Percentiles rank a stretch among this genome's conserved stretches.
Conservation (phyloP, 805 yeast genomes). For the Nakazawaea pomicola region DNA sequence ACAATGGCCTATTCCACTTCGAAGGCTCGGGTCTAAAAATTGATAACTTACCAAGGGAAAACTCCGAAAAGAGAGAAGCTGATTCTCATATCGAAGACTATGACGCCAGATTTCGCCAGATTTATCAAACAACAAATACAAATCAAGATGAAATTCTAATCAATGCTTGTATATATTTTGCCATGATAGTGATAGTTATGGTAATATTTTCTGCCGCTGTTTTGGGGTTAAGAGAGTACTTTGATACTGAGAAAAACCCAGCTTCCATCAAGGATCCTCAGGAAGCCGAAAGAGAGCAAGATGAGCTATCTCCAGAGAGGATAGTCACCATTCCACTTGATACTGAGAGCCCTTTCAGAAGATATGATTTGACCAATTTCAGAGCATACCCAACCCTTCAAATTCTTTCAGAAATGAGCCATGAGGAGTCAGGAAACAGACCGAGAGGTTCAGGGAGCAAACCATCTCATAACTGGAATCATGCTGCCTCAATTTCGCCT, state of each 20-base stretch:
- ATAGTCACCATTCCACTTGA: background rate
- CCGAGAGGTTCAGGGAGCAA: too few species aligned
- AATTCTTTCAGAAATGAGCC: conserved; percentile 1
- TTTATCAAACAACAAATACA: too few species aligned
- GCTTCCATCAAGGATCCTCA: background rate
- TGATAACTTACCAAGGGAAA: background rate
- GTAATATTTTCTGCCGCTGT: background rate
- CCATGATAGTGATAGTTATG: background rate
- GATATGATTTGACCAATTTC: background rate
- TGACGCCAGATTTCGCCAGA: background rate
- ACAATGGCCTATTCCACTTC: too few species aligned
- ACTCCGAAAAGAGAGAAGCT: background rate
- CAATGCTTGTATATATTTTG: background rate
- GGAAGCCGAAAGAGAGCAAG: background rate
- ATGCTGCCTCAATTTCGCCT: too few species aligned
- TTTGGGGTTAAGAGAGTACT: background rate
- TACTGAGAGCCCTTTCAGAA: background rate
- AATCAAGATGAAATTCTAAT: background rate
- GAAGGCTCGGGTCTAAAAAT: background rate
- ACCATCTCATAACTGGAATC: too few species aligned
- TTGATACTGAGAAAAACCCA: background rate
- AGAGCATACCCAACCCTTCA: background rate
- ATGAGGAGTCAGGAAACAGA: too few species aligned
- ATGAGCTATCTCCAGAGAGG: background rate
- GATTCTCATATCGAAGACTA: background rate